Conservation (phyloP, 495 filamentous ascomycete genomes). For the Neurospora discreta region DNA sequence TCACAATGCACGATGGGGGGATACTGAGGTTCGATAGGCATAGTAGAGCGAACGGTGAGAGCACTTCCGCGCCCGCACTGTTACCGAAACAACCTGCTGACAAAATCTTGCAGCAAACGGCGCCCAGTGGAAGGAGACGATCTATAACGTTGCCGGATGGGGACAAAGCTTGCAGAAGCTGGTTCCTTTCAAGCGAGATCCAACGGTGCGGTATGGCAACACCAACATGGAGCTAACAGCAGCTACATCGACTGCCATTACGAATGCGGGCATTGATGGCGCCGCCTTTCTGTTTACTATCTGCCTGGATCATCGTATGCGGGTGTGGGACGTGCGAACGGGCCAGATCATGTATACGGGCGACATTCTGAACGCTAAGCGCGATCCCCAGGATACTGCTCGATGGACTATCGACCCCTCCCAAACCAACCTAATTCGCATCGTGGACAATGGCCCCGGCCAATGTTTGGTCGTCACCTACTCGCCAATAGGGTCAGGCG, state of each 20-base stretch:
- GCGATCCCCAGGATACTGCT: slow-evolving; percentile 44
- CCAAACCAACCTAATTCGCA: slow-evolving; percentile 57
- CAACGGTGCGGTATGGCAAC: slow-evolving; percentile 53
- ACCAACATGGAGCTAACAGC: slow-evolving; percentile 53
- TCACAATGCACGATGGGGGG: slow-evolving; percentile 73
- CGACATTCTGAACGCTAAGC: slow-evolving; percentile 51
- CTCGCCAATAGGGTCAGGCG: slow-evolving; percentile 72
- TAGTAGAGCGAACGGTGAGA: slow-evolving; percentile 49
- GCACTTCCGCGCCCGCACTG: slow-evolving; percentile 3
- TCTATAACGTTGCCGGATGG: slow-evolving; percentile 73
- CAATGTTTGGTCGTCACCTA: slow-evolving; percentile 70
- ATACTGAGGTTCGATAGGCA: slow-evolving; percentile 61
- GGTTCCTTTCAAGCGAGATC: slow-evolving; percentile 56
- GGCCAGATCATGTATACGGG: slow-evolving; percentile 60
- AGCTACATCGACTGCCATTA: slow-evolving; percentile 47
- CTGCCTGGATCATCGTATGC: slow-evolving; percentile 74
- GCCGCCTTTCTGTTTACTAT: slow-evolving; percentile 64
- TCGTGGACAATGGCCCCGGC: slow-evolving; percentile 55
- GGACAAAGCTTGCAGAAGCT: slow-evolving; percentile 57
- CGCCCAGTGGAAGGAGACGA: slow-evolving; percentile 60
- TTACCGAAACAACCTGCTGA: background rate
- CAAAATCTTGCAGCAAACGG: slow-evolving; percentile 28
- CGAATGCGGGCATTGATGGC: slow-evolving; percentile 31
- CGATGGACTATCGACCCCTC: slow-evolving; percentile 68
- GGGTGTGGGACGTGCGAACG: slow-evolving; percentile 70